A percentile compares a stretch with the other conserved stretches of the same genome.
phyloP scores from a whole-genome alignment of 73 alveolate species.

The Paramecium caudatum region DNA sequence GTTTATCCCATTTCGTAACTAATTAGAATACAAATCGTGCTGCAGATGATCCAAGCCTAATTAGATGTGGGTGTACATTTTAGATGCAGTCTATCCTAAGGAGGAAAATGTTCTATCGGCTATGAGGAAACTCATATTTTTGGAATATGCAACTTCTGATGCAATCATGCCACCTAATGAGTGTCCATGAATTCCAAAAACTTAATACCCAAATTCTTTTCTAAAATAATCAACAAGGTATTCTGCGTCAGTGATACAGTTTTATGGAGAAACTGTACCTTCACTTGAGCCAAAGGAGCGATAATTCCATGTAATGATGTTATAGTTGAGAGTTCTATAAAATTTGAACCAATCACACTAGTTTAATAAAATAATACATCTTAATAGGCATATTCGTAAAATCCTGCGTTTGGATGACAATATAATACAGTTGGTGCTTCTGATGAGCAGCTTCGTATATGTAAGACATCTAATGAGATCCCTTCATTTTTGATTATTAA shows the following conservation, averaged over 20 bases:
- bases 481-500: not conserved
- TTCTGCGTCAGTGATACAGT: slow-evolving; percentile 77
- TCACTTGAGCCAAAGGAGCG: slow-evolving; percentile 87
- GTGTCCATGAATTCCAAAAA: slow-evolving; percentile 83
- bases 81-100: not conserved
- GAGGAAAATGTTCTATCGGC: slow-evolving; percentile 60
- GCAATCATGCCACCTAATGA: slow-evolving; percentile 87
- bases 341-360: slow-evolving; percentile 81
- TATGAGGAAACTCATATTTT: not conserved
- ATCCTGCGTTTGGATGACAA: slow-evolving; percentile 87
- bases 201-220: slow-evolving; percentile 59
- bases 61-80: not conserved
- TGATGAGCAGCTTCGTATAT: not conserved
- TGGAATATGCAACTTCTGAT: slow-evolving; percentile 73
- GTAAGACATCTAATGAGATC: not conserved
- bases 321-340: slow-evolving; percentile 75
- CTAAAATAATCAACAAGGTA: slow-evolving; percentile 76
- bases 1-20: not conserved
- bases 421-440: slow-evolving; percentile 76
- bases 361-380: not conserved
- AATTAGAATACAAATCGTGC: not conserved
- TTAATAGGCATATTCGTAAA: slow-evolving; percentile 75
- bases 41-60: not conserved
- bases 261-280: slow-evolving; percentile 78
- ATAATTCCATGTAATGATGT: slow-evolving; percentile 85